These are phyloP conservation scores for Tilletia horrida DNA, from an alignment of 1,284 basidiomycete genomes.

Conservation along the genomic window DNA sequence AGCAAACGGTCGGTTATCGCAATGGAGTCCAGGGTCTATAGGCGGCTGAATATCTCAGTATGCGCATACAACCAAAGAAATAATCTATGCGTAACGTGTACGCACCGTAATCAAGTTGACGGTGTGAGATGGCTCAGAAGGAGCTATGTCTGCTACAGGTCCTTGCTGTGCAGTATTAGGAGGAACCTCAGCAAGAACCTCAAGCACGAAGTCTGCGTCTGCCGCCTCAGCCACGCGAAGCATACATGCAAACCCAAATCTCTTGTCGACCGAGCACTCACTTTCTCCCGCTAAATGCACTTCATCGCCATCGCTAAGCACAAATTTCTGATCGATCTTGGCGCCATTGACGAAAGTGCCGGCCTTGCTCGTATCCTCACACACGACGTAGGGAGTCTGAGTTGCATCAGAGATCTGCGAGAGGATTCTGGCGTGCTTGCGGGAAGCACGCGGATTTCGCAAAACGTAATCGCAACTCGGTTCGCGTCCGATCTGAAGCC, in stretches of 20 bases:
- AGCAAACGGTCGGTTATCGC: neutral
- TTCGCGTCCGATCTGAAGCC: neutral
- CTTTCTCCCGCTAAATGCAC: neutral
- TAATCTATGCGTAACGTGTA: too few species aligned
- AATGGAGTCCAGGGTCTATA: neutral
- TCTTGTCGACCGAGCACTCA: neutral
- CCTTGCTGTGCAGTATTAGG: too few species aligned
- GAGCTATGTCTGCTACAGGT: too few species aligned
- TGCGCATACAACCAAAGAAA: neutral
- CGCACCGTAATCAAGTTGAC: too few species aligned
- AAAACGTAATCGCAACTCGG: conserved; percentile 1
- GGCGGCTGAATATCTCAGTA: neutral
- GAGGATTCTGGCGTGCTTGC: conserved; percentile 8
- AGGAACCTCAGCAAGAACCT: too few species aligned
- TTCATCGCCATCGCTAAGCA: conserved; percentile 7
- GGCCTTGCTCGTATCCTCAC: neutral
- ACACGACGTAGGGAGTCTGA: neutral
- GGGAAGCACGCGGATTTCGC: neutral
- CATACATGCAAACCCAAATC: neutral
- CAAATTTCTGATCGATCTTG: neutral
- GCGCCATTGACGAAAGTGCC: conserved; percentile 1
- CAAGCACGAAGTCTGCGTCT: too few species aligned
- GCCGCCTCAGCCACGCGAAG: too few species aligned
- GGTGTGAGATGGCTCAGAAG: too few species aligned
- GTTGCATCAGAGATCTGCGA: neutral